phyloP scores from a whole-genome alignment of 164 flowering plant genomes.

The Piper betle region DNA sequence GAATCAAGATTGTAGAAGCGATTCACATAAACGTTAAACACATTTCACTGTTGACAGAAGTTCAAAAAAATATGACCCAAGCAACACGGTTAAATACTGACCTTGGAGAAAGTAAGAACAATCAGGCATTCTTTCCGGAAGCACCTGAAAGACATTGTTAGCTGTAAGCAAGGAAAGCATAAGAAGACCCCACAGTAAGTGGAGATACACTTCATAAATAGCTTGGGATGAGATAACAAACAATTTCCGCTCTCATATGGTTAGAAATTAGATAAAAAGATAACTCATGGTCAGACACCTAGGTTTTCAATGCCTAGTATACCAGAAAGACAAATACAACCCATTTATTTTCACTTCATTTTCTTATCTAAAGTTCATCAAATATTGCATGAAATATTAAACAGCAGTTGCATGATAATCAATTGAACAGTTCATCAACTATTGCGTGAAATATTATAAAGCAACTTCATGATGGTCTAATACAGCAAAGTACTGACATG shows the following conservation, averaged over 20 bases:
- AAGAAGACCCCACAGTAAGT: no score
- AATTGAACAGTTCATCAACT: background rate
- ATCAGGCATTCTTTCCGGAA: constrained; percentile 98
- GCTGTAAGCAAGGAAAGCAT: background rate
- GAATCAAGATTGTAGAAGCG: background rate
- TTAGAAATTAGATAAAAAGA: background rate
- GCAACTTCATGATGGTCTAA: background rate
- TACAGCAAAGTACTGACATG: background rate
- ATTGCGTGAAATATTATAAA: background rate
- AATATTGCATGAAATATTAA: no score
- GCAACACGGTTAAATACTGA: constrained; percentile 10
- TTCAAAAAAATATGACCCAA: background rate
- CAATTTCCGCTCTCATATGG: background rate
- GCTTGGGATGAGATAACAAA: background rate
- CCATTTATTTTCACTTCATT: no score
- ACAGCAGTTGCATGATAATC: background rate
- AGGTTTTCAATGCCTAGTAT: no score
- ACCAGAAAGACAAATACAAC: background rate
- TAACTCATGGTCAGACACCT: background rate
- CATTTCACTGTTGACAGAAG: background rate
- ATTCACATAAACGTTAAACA: background rate
- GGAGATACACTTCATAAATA: no score
- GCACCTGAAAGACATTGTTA: constrained; percentile 43
- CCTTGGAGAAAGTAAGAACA: constrained; percentile 91
- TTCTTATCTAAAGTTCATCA: no score